Evolutionary conservation across 768 basidiomycete species (phyloP).

Genomic region (Kwoniella pini): DNA sequence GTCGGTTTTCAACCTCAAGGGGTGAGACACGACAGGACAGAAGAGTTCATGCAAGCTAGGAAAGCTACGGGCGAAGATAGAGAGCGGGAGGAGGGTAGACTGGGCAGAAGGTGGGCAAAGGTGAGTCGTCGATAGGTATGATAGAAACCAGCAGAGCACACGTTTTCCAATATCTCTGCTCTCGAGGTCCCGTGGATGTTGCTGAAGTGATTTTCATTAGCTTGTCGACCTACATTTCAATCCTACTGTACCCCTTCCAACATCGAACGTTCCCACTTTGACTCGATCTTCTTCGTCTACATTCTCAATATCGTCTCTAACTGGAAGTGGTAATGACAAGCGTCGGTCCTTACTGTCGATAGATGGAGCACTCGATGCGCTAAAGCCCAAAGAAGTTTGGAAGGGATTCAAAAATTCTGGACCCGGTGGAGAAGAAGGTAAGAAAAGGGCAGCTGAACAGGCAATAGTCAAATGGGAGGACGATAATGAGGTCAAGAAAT

Average conservation of each 20-base stretch:
- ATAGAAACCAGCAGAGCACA: no score
- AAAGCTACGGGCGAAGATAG: slow-evolving; percentile 56
- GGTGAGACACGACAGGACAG: slow-evolving; percentile 74
- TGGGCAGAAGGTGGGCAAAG: slow-evolving; percentile 86
- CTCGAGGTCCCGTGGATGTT: no score
- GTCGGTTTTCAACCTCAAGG: slow-evolving; percentile 94
- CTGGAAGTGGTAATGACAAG: slow-evolving; percentile 14
- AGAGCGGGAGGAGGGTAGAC: slow-evolving; percentile 76
- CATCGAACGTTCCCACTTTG: slow-evolving; percentile 41
- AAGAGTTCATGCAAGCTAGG: slow-evolving; percentile 66
- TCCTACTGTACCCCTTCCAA: slow-evolving; percentile 32
- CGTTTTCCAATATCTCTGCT: no score
- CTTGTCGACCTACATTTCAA: slow-evolving; percentile 59
- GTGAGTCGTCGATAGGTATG: slow-evolving; percentile 61
- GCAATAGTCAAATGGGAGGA: slow-evolving; percentile 93
- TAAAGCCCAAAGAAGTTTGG: slow-evolving; percentile 72
- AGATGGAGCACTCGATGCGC: slow-evolving; percentile 58
- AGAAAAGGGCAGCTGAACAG: slow-evolving; percentile 81
- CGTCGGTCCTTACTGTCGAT: slow-evolving; percentile 38
- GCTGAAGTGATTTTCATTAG: slow-evolving; percentile 43
- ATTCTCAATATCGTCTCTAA: slow-evolving; percentile 52
- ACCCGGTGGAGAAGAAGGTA: slow-evolving; percentile 60
- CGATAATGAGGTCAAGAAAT: slow-evolving; percentile 72
- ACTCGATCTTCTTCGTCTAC: slow-evolving; percentile 74
- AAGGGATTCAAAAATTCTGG: slow-evolving; percentile 60